Conservation (phyloP, 2,329 filamentous ascomycete species). For the Verticillium isaacii region DNA sequence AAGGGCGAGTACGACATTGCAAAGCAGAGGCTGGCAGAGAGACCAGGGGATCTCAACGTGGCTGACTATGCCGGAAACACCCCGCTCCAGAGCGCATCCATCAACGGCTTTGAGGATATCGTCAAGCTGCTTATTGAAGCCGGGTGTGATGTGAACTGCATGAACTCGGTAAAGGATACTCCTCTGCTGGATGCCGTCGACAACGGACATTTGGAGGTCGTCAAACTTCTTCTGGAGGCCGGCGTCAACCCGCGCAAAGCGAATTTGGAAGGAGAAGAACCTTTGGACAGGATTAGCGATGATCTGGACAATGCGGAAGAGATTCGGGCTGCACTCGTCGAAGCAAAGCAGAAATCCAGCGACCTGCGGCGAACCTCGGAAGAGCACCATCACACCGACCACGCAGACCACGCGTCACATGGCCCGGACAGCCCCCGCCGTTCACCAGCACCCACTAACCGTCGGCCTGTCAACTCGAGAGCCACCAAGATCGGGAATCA, state of each 20-base stretch:
- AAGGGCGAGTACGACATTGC: conserved; percentile 77
- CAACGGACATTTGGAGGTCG: conserved; percentile 86
- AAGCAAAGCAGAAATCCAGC: conserved; percentile 50
- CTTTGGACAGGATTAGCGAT: conserved; percentile 74
- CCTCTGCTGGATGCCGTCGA: conserved; percentile 94
- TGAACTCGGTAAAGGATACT: conserved; percentile 81
- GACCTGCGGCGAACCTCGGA: conserved; percentile 50
- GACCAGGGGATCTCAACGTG: conserved; percentile 83
- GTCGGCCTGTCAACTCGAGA: conserved; percentile 50
- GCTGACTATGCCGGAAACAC: conserved; percentile 96
- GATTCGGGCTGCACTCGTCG: conserved; percentile 65
- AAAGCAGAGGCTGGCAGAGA: conserved; percentile 68
- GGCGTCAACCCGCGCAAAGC: conserved; percentile 89
- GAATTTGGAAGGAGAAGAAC: conserved; percentile 89
- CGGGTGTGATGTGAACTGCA: conserved; percentile 77
- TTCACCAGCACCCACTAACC: conserved; percentile 43
- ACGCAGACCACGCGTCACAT: conserved; percentile 45
- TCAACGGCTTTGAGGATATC: conserved; percentile 82
- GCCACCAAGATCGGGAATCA: conserved; percentile 63
- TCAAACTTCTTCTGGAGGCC: conserved; percentile 75
- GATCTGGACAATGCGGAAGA: conserved; percentile 75
- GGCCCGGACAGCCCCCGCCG: conserved; percentile 54
- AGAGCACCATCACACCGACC: conserved; percentile 47
- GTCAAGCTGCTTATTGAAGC: conserved; percentile 82
- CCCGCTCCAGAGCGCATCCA: conserved; percentile 84